Conservation (phyloP, 352 stramenopile species). For the Globisporangium heterothallicum region DNA sequence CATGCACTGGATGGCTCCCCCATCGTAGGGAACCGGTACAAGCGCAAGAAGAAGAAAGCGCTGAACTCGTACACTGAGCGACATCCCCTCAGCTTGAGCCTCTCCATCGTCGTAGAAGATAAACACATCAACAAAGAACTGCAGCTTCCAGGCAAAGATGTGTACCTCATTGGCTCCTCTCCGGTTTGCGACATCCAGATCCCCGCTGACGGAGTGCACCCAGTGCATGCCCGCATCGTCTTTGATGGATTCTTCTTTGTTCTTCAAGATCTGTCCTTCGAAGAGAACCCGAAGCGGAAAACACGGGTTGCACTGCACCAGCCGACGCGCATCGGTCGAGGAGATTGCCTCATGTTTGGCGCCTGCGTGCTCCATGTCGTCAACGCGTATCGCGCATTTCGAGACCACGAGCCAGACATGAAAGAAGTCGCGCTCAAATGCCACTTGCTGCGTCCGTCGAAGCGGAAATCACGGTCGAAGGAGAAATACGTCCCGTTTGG, state of each 20-base stretch:
- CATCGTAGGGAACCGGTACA: slow-evolving; percentile 46
- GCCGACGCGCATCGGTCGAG: slow-evolving; percentile 43
- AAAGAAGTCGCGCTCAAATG: slow-evolving; percentile 58
- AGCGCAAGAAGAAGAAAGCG: slow-evolving; percentile 26
- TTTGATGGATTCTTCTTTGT: slow-evolving; percentile 68
- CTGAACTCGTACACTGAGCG: slow-evolving; percentile 11
- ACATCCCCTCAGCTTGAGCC: slow-evolving; percentile 5
- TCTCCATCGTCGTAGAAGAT: slow-evolving; percentile 7
- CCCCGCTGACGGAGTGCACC: slow-evolving; percentile 33
- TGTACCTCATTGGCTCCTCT: slow-evolving; percentile 56
- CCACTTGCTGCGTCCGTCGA: slow-evolving; percentile 56
- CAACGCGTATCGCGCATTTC: slow-evolving; percentile 40
- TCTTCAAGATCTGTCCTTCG: slow-evolving; percentile 67
- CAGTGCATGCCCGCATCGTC: slow-evolving; percentile 51
- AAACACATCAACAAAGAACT: slow-evolving; percentile 17
- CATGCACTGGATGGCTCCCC: slow-evolving; percentile 25
- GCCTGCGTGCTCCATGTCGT: slow-evolving; percentile 48
- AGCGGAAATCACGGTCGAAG: slow-evolving; percentile 43
- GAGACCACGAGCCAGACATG: slow-evolving; percentile 50
- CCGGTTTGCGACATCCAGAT: slow-evolving; percentile 50
- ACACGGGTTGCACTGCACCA: slow-evolving; percentile 45
- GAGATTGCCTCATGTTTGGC: slow-evolving; percentile 56
- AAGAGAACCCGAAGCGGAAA: slow-evolving; percentile 43
- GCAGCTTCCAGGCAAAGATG: slow-evolving; percentile 19
- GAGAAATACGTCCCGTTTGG: slow-evolving; percentile 49